Evolutionary conservation across 2,329 filamentous ascomycete genomes (phyloP).

Genomic region (Alternaria infectoria): DNA sequence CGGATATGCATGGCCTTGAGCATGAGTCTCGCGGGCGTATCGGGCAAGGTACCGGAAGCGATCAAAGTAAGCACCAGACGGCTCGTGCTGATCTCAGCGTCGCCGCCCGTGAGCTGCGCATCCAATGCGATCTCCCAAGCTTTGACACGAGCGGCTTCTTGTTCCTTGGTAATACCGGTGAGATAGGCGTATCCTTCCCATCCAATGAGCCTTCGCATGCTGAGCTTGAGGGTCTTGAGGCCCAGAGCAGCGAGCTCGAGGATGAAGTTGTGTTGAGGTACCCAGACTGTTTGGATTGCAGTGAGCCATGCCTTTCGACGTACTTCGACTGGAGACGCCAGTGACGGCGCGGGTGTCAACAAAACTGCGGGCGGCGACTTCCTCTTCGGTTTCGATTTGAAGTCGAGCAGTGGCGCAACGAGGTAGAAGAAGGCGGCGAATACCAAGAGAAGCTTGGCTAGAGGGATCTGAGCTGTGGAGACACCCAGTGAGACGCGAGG

Average conservation of each 20-base stretch:
- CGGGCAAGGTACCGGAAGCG: slow-evolving; percentile 84
- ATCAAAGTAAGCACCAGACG: slow-evolving; percentile 84
- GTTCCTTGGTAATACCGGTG: slow-evolving; percentile 80
- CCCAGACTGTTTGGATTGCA: slow-evolving; percentile 89
- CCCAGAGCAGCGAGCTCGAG: slow-evolving; percentile 82
- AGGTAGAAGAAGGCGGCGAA: slow-evolving; percentile 63
- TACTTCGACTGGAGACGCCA: slow-evolving; percentile 83
- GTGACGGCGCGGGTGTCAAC: slow-evolving; percentile 66
- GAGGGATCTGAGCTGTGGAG: slow-evolving; percentile 45
- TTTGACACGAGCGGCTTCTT: slow-evolving; percentile 85
- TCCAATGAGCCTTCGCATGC: slow-evolving; percentile 78
- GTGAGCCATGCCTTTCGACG: slow-evolving; percentile 91
- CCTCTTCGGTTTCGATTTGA: slow-evolving; percentile 62
- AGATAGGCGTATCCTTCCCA: slow-evolving; percentile 77
- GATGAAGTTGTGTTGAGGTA: slow-evolving; percentile 84
- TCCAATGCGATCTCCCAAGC: slow-evolving; percentile 94
- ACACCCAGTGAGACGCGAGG: slow-evolving; percentile 42
- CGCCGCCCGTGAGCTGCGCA: slow-evolving; percentile 88
- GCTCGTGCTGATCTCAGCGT: slow-evolving; percentile 87
- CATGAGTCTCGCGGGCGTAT: slow-evolving; percentile 84
- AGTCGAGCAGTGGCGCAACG: slow-evolving; percentile 62
- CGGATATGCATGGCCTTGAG: slow-evolving; percentile 90
- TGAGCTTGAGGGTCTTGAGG: slow-evolving; percentile 82
- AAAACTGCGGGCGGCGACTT: slow-evolving; percentile 51
- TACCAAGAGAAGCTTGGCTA: slow-evolving; percentile 59